Evolutionary conservation across 176 grass and related monocot genomes (phyloP).

Genomic region (Thinopyrum elongatum): DNA sequence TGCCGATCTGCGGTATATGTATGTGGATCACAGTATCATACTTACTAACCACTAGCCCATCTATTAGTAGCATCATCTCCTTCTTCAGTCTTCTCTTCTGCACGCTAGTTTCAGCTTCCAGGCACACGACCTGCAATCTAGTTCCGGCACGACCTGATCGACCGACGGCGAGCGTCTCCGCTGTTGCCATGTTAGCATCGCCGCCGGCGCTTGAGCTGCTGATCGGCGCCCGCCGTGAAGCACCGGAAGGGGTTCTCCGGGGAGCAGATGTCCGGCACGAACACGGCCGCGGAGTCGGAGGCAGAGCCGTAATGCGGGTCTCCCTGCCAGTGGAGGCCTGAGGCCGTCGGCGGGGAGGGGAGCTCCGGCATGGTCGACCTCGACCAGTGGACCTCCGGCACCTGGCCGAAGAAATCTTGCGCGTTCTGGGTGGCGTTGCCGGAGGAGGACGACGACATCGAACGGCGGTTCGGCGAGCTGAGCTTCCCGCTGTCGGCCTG

Average conservation of each 20-base stretch:
- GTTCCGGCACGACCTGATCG: background rate
- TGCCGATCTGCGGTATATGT: background rate
- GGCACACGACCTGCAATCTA: background rate
- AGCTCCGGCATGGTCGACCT: slow-evolving; percentile 67
- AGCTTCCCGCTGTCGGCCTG: slow-evolving; percentile 87
- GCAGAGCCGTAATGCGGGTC: background rate
- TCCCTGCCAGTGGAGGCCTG: slow-evolving; percentile 69
- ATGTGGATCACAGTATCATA: background rate
- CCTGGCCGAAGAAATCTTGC: slow-evolving; percentile 54
- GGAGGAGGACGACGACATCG: slow-evolving; percentile 6
- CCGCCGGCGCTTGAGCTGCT: slow-evolving; percentile 38
- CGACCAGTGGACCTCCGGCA: slow-evolving; percentile 68
- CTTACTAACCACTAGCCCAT: background rate
- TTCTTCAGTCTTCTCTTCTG: slow-evolving; percentile 14
- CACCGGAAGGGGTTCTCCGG: slow-evolving; percentile 44
- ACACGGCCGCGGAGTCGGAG: background rate
- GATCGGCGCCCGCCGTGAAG: slow-evolving; percentile 18
- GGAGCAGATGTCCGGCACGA: slow-evolving; percentile 62
- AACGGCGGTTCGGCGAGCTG: slow-evolving; percentile 49
- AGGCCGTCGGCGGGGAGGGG: slow-evolving; percentile 64
- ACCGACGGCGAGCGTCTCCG: background rate
- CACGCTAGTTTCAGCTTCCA: background rate
- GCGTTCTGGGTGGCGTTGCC: slow-evolving; percentile 26
- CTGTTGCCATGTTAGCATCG: slow-evolving; percentile 21
- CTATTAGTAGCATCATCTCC: background rate